These are phyloP conservation scores for Chlorella sp. DNA, from an alignment of 139 green algal genomes.

Conservation along the genomic window DNA sequence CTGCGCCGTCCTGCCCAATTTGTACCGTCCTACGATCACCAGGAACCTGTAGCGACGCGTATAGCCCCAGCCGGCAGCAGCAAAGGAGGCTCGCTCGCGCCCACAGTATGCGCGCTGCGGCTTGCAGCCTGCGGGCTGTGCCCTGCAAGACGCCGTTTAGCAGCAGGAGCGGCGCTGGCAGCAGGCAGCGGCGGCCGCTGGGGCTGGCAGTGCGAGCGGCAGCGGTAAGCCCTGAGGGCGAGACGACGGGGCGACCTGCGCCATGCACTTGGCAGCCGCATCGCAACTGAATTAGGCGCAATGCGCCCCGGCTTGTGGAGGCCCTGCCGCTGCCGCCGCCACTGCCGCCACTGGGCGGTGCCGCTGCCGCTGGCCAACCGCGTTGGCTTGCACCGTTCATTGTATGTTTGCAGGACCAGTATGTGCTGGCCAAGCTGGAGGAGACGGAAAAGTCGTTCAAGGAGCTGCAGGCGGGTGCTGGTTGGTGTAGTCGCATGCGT, in stretches of 20 bases:
- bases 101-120: not conserved
- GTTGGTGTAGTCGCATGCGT: too few relatives aligned
- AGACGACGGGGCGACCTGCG: too few relatives aligned
- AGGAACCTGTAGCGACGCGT: not conserved
- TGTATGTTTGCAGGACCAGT: slow-evolving; percentile 51
- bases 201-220: not conserved
- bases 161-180: not conserved
- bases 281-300: too few relatives aligned
- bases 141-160: not conserved
- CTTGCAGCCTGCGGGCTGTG: slow-evolving; percentile 9
- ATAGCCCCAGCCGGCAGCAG: not conserved
- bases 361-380: too few relatives aligned
- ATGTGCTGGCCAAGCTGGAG: slow-evolving; percentile 65
- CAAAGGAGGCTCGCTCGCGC: not conserved
- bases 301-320: too few relatives aligned
- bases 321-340: not conserved
- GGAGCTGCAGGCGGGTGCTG: slow-evolving; percentile 57
- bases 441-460: slow-evolving; percentile 46
- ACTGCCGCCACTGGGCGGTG: not conserved
- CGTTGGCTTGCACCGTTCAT: too few relatives aligned
- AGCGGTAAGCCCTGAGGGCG: not conserved
- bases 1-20: not conserved
- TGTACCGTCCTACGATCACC: not conserved
- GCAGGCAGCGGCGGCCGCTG: not conserved
- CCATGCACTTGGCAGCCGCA: too few relatives aligned